phyloP scores from a whole-genome alignment of 1,284 basidiomycete genomes.

The Mixia osmundae region DNA sequence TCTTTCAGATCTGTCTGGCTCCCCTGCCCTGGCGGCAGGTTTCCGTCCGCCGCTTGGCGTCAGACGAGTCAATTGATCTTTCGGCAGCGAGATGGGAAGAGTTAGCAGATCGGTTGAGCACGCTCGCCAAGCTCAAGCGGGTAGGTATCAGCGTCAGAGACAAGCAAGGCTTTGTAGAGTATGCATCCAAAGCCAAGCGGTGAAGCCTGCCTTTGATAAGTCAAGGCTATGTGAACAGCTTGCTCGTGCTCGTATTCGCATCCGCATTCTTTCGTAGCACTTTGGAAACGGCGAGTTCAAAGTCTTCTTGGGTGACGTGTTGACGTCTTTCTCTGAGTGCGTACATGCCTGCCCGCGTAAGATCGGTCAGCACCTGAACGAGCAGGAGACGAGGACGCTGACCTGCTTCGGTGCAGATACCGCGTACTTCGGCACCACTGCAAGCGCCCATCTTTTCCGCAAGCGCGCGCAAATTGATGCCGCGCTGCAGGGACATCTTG shows the following conservation, averaged over 20 bases:
- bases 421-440: constrained; percentile 89
- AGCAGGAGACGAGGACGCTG: constrained; percentile 19
- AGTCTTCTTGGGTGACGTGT: constrained; percentile 94
- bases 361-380: background rate
- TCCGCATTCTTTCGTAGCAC: constrained; percentile 25
- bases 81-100: too few species aligned
- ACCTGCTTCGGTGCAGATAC: constrained; percentile 97
- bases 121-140: too few species aligned
- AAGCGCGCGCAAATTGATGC: constrained; percentile 79
- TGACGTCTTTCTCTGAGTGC: constrained; percentile 82
- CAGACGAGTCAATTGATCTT: too few species aligned
- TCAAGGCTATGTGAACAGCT: constrained; percentile 25
- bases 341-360: constrained; percentile 51
- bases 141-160: too few species aligned
- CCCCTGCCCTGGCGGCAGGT: too few species aligned
- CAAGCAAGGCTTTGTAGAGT: too few species aligned
- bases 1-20: too few species aligned
- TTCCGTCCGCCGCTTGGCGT: too few species aligned
- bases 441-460: constrained; percentile 96
- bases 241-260: constrained; percentile 20
- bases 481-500: constrained; percentile 97
- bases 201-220: too few species aligned
- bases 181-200: too few species aligned
- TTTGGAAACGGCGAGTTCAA: constrained; percentile 95
- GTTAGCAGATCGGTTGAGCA: too few species aligned